Conservation (phyloP, 768 basidiomycete species). For the Sistotremastrum niveocremeum region DNA sequence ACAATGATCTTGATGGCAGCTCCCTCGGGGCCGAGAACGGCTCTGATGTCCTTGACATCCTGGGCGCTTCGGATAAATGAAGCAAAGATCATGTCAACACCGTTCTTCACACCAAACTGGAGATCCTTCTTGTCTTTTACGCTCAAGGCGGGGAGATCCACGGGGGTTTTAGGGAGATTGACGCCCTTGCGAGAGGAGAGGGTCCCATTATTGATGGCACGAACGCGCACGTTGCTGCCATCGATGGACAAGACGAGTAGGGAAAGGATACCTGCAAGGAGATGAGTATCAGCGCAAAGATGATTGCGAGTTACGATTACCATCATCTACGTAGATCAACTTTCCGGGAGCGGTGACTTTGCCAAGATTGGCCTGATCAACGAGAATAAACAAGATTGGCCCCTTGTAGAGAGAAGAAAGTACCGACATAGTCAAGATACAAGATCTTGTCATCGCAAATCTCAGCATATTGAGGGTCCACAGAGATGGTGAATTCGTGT, state of each 20-base stretch:
- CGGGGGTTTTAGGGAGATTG: constrained; percentile 95
- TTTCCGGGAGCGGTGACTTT: constrained; percentile 97
- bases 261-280: constrained; percentile 59
- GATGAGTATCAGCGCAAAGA: background rate
- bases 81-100: constrained; percentile 98
- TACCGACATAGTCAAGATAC: constrained; percentile 86
- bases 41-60: constrained; percentile 88
- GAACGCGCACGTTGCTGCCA: constrained; percentile 66
- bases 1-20: constrained; percentile 97
- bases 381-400: constrained; percentile 4
- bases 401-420: background rate
- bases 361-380: constrained; percentile 64
- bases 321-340: constrained; percentile 95
- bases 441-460: constrained; percentile 71
- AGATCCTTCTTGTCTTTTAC: constrained; percentile 97
- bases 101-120: constrained; percentile 89
- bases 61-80: constrained; percentile 95
- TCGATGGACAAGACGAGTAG: constrained; percentile 88
- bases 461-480: constrained; percentile 70
- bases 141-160: constrained; percentile 94
- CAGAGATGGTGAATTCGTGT: constrained; percentile 86
- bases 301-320: constrained; percentile 20
- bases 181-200: constrained; percentile 97
- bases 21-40: constrained; percentile 88
- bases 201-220: constrained; percentile 79